Base-by-base conservation (phyloP, 495 filamentous ascomycete genomes). In the Talaromyces proteolyticus region DNA sequence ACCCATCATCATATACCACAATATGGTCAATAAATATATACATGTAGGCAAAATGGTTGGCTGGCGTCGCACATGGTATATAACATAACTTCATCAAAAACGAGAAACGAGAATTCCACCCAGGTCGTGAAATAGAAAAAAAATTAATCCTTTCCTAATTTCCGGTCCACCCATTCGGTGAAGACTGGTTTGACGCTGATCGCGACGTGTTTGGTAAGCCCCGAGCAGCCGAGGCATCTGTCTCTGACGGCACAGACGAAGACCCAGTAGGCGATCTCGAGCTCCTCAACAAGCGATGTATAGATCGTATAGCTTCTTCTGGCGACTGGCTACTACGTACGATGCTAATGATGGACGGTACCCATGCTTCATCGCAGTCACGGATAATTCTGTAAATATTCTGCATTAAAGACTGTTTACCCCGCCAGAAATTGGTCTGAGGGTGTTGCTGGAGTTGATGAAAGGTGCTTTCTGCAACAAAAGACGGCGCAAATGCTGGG, bases 281-380 rank as follows among this genome's bases (percentile, higher is more conserved):
- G 18, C 21, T 57, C 3, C 61, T 58, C n/a, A 65, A 40, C 22
- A 65, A 54, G 20, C 51, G 54, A 40, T 42, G 67, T 2, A 68
- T 62, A 4, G 61, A 61, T 43, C 58, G 52, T 14, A 68, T 60
- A 16, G 65, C 65, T 6, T 62, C 65, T 39, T 68, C 65, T n/a
- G 65, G 65, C 11, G 65, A 58, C 17, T 51, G 42, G 42, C 65
- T 68, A 12, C 38, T 47, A 10, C 65, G 61, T 16, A 68, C 57
- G 25, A 68, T 64, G 4, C 54, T 48, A 12, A 68, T 53, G 16
- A 68, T 62, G 11, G 61, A 61, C 3, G 53, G 59, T 2, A 68
- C 53, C 36, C 49, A 51, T 16, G 52, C 25, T 20, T 68, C 65
- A 36, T 66, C 61, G 20, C 65, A 68, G 49, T 55, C 59, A 44